These are phyloP conservation scores for Daldinia eschscholtzii DNA, from an alignment of 2,329 filamentous ascomycete genomes.

Conservation along the genomic window DNA sequence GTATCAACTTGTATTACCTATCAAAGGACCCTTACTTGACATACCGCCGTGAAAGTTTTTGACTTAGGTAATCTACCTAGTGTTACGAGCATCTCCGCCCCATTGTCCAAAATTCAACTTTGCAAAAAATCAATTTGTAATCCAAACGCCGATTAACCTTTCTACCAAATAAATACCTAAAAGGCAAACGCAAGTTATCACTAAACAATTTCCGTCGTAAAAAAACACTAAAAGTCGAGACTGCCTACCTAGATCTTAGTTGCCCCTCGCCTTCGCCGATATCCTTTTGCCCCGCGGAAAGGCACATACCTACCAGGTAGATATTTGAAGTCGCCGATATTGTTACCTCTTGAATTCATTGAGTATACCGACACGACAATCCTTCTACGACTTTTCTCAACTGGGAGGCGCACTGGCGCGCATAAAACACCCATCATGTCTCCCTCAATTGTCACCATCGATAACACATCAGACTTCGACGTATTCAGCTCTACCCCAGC, in stretches of 20 bases:
- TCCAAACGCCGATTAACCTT: constrained; percentile 16
- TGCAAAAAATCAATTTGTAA: constrained; percentile 38
- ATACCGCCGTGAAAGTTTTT: constrained; percentile 15
- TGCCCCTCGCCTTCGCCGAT: constrained; percentile 18
- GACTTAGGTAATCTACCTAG: constrained; percentile 46
- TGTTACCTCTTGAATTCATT: constrained; percentile 12
- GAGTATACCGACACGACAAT: constrained; percentile 8
- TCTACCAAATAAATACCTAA: constrained; percentile 9
- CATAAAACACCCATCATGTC: constrained; percentile 58
- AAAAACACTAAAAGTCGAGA: background rate
- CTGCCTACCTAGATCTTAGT: background rate
- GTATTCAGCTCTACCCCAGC: constrained; percentile 36
- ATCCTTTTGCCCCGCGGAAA: constrained; percentile 29
- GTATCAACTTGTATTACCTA: constrained; percentile 4
- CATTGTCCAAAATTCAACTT: constrained; percentile 1
- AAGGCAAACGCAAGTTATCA: background rate
- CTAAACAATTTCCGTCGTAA: background rate
- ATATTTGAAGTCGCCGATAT: background rate
- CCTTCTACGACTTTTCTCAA: constrained; percentile 6
- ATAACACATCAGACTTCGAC: constrained; percentile 47
- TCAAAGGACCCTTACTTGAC: background rate
- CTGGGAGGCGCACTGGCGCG: constrained; percentile 28
- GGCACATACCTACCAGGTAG: background rate
- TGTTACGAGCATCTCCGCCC: constrained; percentile 32
- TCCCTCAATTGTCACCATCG: constrained; percentile 62